Conservation (phyloP, 176 grass and related monocot species). For the Saccharum officinarum region DNA sequence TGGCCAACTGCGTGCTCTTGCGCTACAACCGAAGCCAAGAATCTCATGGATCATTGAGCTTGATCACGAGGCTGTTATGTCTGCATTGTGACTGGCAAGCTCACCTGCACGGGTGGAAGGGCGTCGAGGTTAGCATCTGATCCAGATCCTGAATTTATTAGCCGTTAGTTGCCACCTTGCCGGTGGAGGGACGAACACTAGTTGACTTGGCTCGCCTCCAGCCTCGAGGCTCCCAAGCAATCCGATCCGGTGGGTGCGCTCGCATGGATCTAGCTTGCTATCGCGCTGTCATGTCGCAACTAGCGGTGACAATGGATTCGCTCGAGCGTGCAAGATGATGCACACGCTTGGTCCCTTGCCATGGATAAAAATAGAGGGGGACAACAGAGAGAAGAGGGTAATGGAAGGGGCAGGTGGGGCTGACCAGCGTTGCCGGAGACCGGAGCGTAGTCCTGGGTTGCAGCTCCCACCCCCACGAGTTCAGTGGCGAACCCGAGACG, state of each 20-base stretch:
- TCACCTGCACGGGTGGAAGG: background rate
- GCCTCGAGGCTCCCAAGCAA: background rate
- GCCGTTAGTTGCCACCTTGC: background rate
- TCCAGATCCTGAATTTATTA: background rate
- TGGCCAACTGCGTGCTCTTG: background rate
- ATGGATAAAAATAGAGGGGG: background rate
- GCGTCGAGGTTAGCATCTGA: background rate
- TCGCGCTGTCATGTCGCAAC: background rate
- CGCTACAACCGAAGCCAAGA: background rate
- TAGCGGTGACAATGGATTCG: background rate
- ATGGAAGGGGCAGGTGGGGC: background rate
- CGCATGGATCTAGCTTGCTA: background rate
- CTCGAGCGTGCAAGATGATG: background rate
- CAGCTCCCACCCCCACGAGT: background rate
- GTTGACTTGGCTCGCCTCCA: background rate
- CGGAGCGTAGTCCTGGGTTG: background rate
- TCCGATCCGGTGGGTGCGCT: background rate
- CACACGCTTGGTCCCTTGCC: background rate
- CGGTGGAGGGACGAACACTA: background rate
- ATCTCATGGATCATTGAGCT: background rate
- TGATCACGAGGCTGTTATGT: background rate
- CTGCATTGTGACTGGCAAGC: background rate
- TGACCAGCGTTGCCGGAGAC: background rate
- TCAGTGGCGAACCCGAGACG: background rate
- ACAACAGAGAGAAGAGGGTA: background rate